Conservation (phyloP, 1,284 basidiomycete species). For the Ceratobasidium sp. region DNA sequence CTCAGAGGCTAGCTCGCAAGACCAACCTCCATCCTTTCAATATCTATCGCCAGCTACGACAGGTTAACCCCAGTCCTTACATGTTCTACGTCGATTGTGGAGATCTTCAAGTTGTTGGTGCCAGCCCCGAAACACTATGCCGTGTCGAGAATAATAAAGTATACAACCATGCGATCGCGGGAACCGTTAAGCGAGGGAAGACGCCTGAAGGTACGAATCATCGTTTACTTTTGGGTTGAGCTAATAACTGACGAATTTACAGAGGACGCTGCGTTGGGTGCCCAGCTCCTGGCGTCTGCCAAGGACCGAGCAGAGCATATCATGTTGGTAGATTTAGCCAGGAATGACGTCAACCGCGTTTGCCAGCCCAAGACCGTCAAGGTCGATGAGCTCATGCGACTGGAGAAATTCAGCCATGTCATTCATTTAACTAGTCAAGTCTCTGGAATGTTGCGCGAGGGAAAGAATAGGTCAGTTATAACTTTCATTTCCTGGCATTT, state of each 20-base stretch:
- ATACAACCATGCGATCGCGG: slow-evolving; percentile 98
- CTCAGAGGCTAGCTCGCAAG: slow-evolving; percentile 87
- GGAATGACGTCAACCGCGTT: slow-evolving; percentile 99
- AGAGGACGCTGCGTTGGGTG: slow-evolving; percentile 90
- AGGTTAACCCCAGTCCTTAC: slow-evolving; percentile 98
- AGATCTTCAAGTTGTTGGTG: slow-evolving; percentile 93
- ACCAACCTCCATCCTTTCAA: slow-evolving; percentile 97
- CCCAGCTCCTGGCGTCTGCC: slow-evolving; percentile 82
- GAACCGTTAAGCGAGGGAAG: slow-evolving; percentile 91
- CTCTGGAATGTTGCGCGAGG: slow-evolving; percentile 87
- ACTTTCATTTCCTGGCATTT: background rate
- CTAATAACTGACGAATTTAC: slow-evolving; percentile 36
- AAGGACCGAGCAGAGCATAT: slow-evolving; percentile 99
- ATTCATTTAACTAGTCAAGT: slow-evolving; percentile 98
- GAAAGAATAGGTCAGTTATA: slow-evolving; percentile 78
- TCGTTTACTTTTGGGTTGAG: slow-evolving; percentile 1
- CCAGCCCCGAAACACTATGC: slow-evolving; percentile 97
- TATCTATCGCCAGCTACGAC: slow-evolving; percentile 91
- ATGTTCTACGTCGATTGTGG: slow-evolving; percentile 99
- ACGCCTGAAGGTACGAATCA: slow-evolving; percentile 77
- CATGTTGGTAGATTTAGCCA: slow-evolving; percentile 98
- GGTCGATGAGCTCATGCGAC: slow-evolving; percentile 93
- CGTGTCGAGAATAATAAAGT: slow-evolving; percentile 95
- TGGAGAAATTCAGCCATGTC: slow-evolving; percentile 98
- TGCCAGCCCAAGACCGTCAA: slow-evolving; percentile 96